phyloP scores from a whole-genome alignment of 768 basidiomycete genomes.

The Suillus luteus region DNA sequence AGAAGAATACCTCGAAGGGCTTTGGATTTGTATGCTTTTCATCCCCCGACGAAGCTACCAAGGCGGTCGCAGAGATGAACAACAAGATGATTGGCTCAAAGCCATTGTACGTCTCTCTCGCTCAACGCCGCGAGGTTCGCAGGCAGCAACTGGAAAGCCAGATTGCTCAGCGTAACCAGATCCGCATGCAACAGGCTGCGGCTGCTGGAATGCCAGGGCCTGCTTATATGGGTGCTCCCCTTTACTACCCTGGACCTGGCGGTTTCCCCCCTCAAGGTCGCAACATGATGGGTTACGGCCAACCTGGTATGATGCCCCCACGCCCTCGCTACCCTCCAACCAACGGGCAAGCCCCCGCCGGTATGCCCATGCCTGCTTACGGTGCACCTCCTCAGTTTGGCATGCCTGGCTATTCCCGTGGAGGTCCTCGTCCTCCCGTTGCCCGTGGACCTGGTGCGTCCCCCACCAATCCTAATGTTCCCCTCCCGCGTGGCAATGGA shows the following conservation, averaged over 20 bases:
- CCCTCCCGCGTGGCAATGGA: conserved; percentile 66
- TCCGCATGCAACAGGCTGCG: conserved; percentile 93
- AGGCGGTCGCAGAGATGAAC: conserved; percentile 99
- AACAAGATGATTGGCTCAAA: conserved; percentile 99
- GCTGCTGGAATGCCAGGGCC: conserved; percentile 73
- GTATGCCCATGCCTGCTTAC: conserved; percentile 80
- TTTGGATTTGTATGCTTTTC: conserved; percentile 99
- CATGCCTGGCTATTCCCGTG: conserved; percentile 65
- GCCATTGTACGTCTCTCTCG: conserved; percentile 97
- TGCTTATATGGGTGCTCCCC: conserved; percentile 50
- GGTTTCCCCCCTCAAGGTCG: conserved; percentile 73
- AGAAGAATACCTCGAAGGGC: conserved; percentile 89
- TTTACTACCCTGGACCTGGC: conserved; percentile 76
- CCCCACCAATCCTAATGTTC: conserved; percentile 62
- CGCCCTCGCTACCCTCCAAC: conserved; percentile 80
- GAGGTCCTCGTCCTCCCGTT: conserved; percentile 60
- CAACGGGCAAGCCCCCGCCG: conserved; percentile 62
- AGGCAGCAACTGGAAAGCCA: conserved; percentile 98
- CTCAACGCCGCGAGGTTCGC: conserved; percentile 97
- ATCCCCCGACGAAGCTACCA: conserved; percentile 97
- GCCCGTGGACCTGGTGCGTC: conserved; percentile 72
- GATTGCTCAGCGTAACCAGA: conserved; percentile 97
- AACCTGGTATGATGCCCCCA: conserved; percentile 85
- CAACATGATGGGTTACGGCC: conserved; percentile 78
- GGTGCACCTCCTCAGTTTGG: conserved; percentile 78